Evolutionary conservation across 2,329 filamentous ascomycete genomes (phyloP), one percentile per base, ranked within the genome.

Genomic region (Fonsecaea nubica): DNA sequence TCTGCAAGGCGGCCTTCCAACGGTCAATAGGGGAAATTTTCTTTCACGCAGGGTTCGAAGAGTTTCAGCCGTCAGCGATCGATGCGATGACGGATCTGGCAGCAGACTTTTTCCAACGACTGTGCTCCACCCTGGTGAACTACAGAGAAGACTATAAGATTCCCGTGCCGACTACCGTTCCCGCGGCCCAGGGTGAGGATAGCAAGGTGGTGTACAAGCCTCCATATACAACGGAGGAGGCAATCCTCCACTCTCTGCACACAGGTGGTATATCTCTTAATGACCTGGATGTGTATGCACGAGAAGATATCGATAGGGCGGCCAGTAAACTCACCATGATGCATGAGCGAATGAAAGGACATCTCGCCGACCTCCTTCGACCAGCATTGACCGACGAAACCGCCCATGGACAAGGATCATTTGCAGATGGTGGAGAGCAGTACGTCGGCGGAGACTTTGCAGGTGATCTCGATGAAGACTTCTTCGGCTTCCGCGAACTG

Each of bases 361-460:
- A 99, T 79, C 87, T 98, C 63, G 88, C 93, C n/a, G 95, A 99
- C 75, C 86, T 99, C 30, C 84, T 99, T 65, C 92, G 95, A 30
- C 95, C 95, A 56, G 95, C 94, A 33, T 85, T 99, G 60, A 86
- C 88, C 58, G 92, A 96, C 74, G 88, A 86, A 53, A 90, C 91
- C 40, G 86, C 87, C 36, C 95, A 98, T 75, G 95, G 93, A 40
- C 93, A 90, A 4, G 91, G 90, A 64, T 92, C 93, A 6, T 99
- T 99, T 84, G 92, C 96, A 69, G 95, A 99, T 74, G 94, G 93
- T 71, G 97, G 93, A 78, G 95, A 99, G 71, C 95, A 98, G 76
- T 99, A 98, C 73, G 89, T 97, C 56, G 92, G 92, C 54, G 95
- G 95, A 68, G 95, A 99, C 78, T 99, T 99, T 77, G 95, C 95